Evolutionary conservation across 164 flowering plant species (phyloP).

Genomic region (Buxus sempervirens): DNA sequence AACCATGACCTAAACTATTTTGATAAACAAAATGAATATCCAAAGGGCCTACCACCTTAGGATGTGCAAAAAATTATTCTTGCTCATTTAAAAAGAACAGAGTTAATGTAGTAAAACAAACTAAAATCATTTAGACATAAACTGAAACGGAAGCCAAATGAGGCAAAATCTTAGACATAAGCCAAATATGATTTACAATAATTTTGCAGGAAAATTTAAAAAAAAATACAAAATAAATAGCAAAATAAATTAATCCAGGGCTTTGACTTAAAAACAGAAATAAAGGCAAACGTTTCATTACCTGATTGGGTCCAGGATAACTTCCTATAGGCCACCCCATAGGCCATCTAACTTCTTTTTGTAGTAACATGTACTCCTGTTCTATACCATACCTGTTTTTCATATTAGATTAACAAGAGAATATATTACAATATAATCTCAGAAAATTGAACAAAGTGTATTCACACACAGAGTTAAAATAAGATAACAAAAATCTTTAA

Average conservation of each 20-base stretch:
- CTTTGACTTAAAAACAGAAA: neutral
- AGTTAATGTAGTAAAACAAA: neutral
- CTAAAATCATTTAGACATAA: neutral
- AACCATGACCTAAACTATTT: too few species aligned
- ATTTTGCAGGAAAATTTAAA: too few species aligned
- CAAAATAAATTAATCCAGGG: too few species aligned
- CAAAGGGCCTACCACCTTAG: neutral
- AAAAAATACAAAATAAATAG: too few species aligned
- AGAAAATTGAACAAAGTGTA: neutral
- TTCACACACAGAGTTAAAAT: neutral
- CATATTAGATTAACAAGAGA: neutral
- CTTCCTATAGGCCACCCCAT: constrained; percentile 51
- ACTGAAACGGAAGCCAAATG: neutral
- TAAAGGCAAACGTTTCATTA: constrained; percentile 2
- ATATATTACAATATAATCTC: neutral
- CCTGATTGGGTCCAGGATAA: constrained; percentile 49
- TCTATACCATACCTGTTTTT: constrained; percentile 40
- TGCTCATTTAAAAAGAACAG: neutral
- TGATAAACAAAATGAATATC: too few species aligned
- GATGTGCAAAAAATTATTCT: neutral
- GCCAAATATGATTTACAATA: neutral
- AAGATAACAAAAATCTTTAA: too few species aligned
- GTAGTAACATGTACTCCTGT: neutral
- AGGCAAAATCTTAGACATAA: neutral
- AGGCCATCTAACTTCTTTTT: constrained; percentile 28